phyloP scores from a whole-genome alignment of 73 alveolate species.

The Tetrahymena thermophila region DNA sequence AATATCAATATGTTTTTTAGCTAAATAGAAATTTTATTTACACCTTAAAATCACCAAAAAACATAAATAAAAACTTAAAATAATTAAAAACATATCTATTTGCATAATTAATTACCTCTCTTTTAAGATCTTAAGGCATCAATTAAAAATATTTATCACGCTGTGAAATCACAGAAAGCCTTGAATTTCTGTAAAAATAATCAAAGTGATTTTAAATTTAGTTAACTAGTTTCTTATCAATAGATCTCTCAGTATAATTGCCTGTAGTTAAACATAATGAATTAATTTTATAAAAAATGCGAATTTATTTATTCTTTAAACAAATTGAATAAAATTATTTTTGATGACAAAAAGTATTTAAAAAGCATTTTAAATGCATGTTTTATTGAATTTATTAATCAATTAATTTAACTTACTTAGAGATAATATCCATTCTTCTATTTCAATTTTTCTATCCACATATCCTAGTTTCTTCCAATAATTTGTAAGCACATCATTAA shows the following conservation, averaged over 20 bases:
- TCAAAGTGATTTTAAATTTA: neutral
- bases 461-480: constrained; percentile 83
- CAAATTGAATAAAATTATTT: neutral
- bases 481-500: constrained; percentile 73
- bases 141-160: neutral
- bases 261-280: neutral
- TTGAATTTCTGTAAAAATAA: neutral
- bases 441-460: constrained; percentile 73
- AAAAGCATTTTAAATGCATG: neutral
- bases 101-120: neutral
- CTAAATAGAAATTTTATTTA: no score
- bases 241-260: neutral
- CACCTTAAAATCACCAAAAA: no score
- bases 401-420: constrained; percentile 58
- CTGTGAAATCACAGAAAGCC: neutral
- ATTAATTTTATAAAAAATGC: no score
- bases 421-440: constrained; percentile 70
- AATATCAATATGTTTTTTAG: no score
- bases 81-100: no score
- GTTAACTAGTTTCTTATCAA: neutral
- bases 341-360: neutral
- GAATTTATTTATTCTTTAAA: no score
- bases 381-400: constrained; percentile 42
- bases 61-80: no score
- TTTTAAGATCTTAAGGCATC: neutral